phyloP scores from a whole-genome alignment of 345 rosid genomes.

The Gossypium mustelinum region DNA sequence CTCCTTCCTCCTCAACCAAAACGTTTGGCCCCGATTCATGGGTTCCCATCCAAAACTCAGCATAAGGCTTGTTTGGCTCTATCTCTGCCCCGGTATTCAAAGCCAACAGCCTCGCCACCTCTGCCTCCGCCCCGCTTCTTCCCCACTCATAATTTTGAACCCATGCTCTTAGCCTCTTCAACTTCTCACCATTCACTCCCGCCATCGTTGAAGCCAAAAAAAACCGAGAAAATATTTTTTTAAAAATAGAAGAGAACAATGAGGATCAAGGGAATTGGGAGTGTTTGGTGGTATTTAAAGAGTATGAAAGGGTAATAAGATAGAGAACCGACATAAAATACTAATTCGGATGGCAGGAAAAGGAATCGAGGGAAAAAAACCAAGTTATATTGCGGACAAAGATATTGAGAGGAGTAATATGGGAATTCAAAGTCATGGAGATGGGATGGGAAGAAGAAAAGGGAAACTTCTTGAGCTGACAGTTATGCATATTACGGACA shows the following conservation, averaged over 20 bases:
- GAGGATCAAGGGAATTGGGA: neutral
- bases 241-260: neutral
- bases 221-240: neutral
- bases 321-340: constrained; percentile 22
- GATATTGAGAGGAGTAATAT: no score
- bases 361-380: neutral
- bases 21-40: constrained; percentile 85
- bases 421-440: neutral
- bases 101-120: constrained; percentile 57
- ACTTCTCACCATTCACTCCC: constrained; percentile 27
- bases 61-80: constrained; percentile 54
- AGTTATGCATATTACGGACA: neutral
- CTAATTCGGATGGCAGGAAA: neutral
- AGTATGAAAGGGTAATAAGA: constrained; percentile 29
- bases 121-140: constrained; percentile 52
- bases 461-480: neutral
- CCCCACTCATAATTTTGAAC: constrained; percentile 95
- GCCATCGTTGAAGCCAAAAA: neutral
- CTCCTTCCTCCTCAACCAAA: constrained; percentile 32
- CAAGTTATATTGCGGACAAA: neutral
- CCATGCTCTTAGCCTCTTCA: constrained; percentile 58
- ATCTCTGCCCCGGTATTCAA: constrained; percentile 49
- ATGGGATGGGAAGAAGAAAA: neutral
- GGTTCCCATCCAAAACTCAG: constrained; percentile 84
- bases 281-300: constrained; percentile 35